These are phyloP conservation scores for Ophiostoma tasmaniense DNA, from an alignment of 2,329 filamentous ascomycete genomes.

Conservation along the genomic window DNA sequence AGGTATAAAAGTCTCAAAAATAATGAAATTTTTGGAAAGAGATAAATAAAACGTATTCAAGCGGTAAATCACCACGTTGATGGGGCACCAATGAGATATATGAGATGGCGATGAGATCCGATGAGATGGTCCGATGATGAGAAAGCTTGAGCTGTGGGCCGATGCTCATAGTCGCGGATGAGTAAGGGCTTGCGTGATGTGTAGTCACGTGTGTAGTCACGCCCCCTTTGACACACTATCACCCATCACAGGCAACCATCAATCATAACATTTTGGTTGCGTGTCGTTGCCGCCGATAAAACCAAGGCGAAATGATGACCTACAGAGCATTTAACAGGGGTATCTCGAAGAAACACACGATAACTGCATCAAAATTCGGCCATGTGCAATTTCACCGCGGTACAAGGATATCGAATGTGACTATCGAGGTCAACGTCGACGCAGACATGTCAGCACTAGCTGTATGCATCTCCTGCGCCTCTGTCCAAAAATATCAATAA, in stretches of 20 bases:
- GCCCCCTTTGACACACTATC: neutral
- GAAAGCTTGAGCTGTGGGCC: neutral
- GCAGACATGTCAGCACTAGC: neutral
- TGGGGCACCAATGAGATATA: neutral
- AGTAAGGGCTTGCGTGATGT: neutral
- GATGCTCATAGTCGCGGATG: neutral
- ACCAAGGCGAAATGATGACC: neutral
- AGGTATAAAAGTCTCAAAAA: neutral
- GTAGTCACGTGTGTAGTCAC: neutral
- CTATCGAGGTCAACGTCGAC: neutral
- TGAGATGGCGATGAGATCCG: neutral
- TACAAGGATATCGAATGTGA: neutral
- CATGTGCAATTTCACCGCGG: neutral
- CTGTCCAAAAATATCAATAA: neutral
- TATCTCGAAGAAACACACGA: neutral
- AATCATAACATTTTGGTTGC: neutral
- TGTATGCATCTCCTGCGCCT: neutral
- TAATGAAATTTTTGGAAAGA: neutral
- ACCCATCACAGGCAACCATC: neutral
- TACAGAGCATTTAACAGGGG: neutral
- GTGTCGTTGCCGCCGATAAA: neutral
- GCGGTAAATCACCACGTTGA: neutral
- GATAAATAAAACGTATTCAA: neutral
- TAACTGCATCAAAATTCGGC: neutral
- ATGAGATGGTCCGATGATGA: neutral